Evolutionary conservation across 352 stramenopile genomes (phyloP).

Genomic region (Pelagophyceae sp.): DNA sequence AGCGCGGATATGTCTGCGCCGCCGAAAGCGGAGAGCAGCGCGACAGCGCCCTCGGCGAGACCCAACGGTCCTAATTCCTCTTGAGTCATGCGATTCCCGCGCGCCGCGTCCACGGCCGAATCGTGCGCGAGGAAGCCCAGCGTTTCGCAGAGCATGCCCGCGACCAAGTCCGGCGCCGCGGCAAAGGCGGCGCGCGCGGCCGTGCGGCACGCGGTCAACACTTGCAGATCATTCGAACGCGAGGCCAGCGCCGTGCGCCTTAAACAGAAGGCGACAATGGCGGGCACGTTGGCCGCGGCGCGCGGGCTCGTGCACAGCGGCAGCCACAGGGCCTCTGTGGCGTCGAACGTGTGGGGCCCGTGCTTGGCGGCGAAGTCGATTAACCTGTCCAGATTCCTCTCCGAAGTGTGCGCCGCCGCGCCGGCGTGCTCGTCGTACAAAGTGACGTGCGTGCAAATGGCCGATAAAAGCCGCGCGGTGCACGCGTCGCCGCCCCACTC

Average conservation of each 20-base stretch:
- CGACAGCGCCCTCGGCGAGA: background rate
- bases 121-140: background rate
- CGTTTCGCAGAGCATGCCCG: background rate
- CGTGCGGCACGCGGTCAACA: background rate
- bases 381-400: background rate
- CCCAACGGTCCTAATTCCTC: no score
- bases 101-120: background rate
- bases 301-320: background rate
- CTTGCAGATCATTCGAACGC: background rate
- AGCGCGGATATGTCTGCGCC: background rate
- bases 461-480: background rate
- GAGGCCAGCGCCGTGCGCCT: background rate
- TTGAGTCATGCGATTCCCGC: no score
- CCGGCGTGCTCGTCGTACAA: background rate
- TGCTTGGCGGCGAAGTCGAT: background rate
- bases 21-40: background rate
- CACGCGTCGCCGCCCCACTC: background rate
- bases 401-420: background rate
- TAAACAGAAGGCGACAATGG: background rate
- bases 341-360: background rate
- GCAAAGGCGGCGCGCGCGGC: background rate
- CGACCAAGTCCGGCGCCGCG: background rate
- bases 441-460: background rate
- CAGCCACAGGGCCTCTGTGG: background rate
- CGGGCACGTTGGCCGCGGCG: background rate